Conservation (phyloP, 371 early-diverging fungal genomes). For the Mortierella sp. region DNA sequence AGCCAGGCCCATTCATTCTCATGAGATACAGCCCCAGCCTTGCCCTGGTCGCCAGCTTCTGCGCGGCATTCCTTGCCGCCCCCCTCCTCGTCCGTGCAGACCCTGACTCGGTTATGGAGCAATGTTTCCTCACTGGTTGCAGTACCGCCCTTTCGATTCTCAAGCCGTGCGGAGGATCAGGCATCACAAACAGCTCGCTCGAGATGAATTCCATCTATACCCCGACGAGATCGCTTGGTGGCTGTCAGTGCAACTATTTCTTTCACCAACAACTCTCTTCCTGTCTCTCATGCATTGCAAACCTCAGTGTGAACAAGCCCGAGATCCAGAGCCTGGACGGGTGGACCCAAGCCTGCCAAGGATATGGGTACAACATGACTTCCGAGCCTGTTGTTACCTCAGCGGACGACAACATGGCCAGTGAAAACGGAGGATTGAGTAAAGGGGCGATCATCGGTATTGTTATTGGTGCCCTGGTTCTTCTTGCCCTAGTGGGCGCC, state of each 20-base stretch:
- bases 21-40: neutral
- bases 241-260: conserved; percentile 40
- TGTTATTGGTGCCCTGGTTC: conserved; percentile 20
- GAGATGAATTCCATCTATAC: conserved; percentile 38
- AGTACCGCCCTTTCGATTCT: conserved; percentile 35
- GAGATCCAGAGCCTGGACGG: conserved; percentile 30
- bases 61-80: neutral
- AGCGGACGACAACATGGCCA: neutral
- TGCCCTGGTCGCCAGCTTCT: conserved; percentile 3
- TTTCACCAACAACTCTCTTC: conserved; percentile 26
- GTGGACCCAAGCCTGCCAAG: conserved; percentile 23
- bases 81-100: neutral
- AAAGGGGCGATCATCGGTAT: conserved; percentile 44
- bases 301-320: conserved; percentile 30
- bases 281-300: conserved; percentile 38
- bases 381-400: conserved; percentile 15
- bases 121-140: conserved; percentile 23
- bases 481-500: conserved; percentile 6
- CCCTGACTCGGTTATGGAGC: conserved; percentile 25
- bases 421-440: conserved; percentile 14
- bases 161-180: conserved; percentile 48
- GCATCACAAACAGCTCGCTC: conserved; percentile 30
- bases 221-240: conserved; percentile 34
- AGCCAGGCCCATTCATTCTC: conserved; percentile 2
- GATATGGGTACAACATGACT: conserved; percentile 39